Conservation (phyloP, 352 stramenopile species). For the Phytophthora agathidicida region DNA sequence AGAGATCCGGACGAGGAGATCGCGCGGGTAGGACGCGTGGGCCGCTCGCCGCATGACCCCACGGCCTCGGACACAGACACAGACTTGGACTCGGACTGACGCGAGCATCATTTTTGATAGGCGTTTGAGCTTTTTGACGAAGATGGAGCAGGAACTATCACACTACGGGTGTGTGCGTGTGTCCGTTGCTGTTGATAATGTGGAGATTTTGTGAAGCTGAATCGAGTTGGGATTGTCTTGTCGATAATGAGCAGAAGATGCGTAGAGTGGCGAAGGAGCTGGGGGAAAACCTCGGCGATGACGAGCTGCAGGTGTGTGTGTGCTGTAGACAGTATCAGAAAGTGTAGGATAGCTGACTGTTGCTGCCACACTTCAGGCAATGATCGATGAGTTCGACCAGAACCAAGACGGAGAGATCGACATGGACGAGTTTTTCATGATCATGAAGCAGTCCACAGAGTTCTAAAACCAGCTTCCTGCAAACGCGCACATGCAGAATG, state of each 20-base stretch:
- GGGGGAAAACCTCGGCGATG: slow-evolving; percentile 92
- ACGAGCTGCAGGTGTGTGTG: slow-evolving; percentile 79
- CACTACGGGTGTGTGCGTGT: slow-evolving; percentile 54
- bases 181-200: slow-evolving; percentile 13
- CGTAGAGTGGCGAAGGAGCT: slow-evolving; percentile 92
- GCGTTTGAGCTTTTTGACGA: slow-evolving; percentile 96
- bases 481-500: background rate
- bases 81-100: slow-evolving; percentile 29
- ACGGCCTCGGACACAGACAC: slow-evolving; percentile 22
- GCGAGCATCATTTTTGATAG: slow-evolving; percentile 30
- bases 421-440: slow-evolving; percentile 90
- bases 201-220: slow-evolving; percentile 21
- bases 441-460: slow-evolving; percentile 88
- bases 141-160: slow-evolving; percentile 90
- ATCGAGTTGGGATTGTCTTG: slow-evolving; percentile 11
- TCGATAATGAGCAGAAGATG: slow-evolving; percentile 88
- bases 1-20: slow-evolving; percentile 94
- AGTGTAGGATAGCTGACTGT: background rate
- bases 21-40: slow-evolving; percentile 54
- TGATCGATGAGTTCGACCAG: slow-evolving; percentile 96
- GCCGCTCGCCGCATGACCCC: slow-evolving; percentile 22
- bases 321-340: background rate
- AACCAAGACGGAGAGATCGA: slow-evolving; percentile 94
- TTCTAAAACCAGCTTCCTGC: slow-evolving; percentile 38
- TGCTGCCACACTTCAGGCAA: slow-evolving; percentile 59